These are phyloP conservation scores for Fistulina hepatica DNA, from an alignment of 1,284 basidiomycete species.

Conservation along the genomic window DNA sequence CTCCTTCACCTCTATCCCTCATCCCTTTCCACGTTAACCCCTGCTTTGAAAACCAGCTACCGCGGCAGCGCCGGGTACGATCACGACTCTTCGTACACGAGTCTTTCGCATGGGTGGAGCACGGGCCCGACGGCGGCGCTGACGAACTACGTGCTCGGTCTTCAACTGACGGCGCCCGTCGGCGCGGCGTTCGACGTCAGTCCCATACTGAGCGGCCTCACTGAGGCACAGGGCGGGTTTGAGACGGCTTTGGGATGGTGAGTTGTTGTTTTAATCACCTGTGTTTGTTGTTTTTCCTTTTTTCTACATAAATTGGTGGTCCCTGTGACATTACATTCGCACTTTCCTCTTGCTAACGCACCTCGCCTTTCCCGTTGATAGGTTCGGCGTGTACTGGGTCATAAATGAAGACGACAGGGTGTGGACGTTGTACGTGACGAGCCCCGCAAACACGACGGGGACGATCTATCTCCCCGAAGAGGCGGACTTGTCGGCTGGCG, in stretches of 20 bases:
- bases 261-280: too few species aligned
- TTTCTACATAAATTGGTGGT: too few species aligned
- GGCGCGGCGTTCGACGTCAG: slow-evolving; percentile 32
- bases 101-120: slow-evolving; percentile 31
- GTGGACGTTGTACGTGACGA: slow-evolving; percentile 22
- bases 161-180: slow-evolving; percentile 28
- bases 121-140: slow-evolving; percentile 26
- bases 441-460: slow-evolving; percentile 26
- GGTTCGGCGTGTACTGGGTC: slow-evolving; percentile 27
- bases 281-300: too few species aligned
- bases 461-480: slow-evolving; percentile 21
- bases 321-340: too few species aligned
- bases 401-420: slow-evolving; percentile 7
- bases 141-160: slow-evolving; percentile 34
- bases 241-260: slow-evolving; percentile 33
- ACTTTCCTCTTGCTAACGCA: too few species aligned
- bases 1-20: slow-evolving; percentile 20
- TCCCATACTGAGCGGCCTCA: slow-evolving; percentile 29
- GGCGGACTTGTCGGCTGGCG: too few species aligned
- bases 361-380: too few species aligned
- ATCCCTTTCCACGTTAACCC: slow-evolving; percentile 2
- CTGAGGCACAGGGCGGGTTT: slow-evolving; percentile 31
- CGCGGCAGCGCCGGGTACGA: slow-evolving; percentile 37
- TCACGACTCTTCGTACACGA: slow-evolving; percentile 37
- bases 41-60: slow-evolving; percentile 24